Percentiles rank a stretch among this genome's conserved stretches.
These are phyloP conservation scores for Pezicula neosporulosa DNA, from an alignment of 2,329 filamentous ascomycete species.

Conservation along the genomic window DNA sequence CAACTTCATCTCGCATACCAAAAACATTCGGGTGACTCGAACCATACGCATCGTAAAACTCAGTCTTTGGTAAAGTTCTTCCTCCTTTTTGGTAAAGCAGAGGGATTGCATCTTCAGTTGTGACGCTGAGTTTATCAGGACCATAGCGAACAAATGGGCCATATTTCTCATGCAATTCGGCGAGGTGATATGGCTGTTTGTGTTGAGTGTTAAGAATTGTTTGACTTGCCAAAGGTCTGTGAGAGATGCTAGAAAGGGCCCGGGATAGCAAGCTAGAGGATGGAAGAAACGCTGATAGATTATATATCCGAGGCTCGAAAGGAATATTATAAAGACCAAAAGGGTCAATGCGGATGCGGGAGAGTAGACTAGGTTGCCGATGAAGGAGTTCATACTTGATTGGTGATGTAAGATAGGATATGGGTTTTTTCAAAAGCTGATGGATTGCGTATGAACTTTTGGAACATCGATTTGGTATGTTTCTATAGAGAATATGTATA, in stretches of 20 bases:
- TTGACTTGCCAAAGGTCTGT: conserved; percentile 1
- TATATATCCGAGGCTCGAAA: neutral
- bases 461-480: too few relatives aligned
- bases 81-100: conserved; percentile 25
- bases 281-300: neutral
- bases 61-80: too few relatives aligned
- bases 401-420: too few relatives aligned
- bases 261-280: neutral
- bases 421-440: too few relatives aligned
- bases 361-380: too few relatives aligned
- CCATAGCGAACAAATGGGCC: conserved; percentile 21
- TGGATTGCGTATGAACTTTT: too few relatives aligned
- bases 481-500: too few relatives aligned
- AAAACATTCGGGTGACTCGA: too few relatives aligned
- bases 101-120: conserved; percentile 24
- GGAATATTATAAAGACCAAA: neutral
- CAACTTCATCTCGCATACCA: too few relatives aligned
- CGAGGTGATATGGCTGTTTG: conserved; percentile 19
- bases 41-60: too few relatives aligned
- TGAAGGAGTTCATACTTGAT: too few relatives aligned
- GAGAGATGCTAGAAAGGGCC: neutral
- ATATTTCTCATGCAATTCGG: conserved; percentile 29
- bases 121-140: conserved; percentile 27
- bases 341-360: conserved; percentile 18
- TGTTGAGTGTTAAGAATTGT: neutral